Percentiles rank a stretch among this genome's conserved stretches.
These are phyloP conservation scores for Volvox carteri DNA, from an alignment of 163 green algal species.

Conservation along the genomic window DNA sequence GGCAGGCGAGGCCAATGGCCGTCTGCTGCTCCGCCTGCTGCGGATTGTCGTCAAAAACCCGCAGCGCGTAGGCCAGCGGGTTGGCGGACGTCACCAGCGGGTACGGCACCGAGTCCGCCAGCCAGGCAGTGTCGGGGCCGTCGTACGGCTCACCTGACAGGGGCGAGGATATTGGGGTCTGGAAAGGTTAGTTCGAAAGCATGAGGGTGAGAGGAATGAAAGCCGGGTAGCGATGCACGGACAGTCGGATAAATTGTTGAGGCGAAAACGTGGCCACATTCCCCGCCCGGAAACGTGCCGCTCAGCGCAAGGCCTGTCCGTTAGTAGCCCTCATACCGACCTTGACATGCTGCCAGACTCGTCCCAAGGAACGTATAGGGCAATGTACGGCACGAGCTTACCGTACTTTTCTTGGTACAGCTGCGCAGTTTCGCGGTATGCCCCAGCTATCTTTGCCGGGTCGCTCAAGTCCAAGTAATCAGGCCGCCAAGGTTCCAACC, in stretches of 20 bases:
- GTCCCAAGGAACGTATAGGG: too few species aligned
- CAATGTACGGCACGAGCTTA: too few species aligned
- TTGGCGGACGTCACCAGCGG: background rate
- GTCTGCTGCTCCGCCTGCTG: background rate
- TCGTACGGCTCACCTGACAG: constrained; percentile 41
- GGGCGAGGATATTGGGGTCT: too few species aligned
- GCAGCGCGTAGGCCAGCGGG: constrained; percentile 11
- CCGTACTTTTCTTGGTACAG: constrained; percentile 18
- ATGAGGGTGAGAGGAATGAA: too few species aligned
- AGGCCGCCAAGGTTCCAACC: background rate
- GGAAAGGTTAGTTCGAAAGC: too few species aligned
- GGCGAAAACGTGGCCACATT: too few species aligned
- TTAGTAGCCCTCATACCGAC: too few species aligned
- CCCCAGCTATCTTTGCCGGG: background rate
- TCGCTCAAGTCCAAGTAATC: constrained; percentile 18
- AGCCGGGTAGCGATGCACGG: too few species aligned
- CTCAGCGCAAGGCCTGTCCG: too few species aligned
- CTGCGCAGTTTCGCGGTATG: background rate
- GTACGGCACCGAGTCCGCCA: background rate
- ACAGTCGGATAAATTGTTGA: too few species aligned
- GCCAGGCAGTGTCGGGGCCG: constrained; percentile 34
- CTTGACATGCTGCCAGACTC: too few species aligned
- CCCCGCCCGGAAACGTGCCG: too few species aligned
- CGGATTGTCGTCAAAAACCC: background rate
- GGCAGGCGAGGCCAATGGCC: background rate